phyloP scores from a whole-genome alignment of 129 eudicot genomes.

The Solidago caesia region DNA sequence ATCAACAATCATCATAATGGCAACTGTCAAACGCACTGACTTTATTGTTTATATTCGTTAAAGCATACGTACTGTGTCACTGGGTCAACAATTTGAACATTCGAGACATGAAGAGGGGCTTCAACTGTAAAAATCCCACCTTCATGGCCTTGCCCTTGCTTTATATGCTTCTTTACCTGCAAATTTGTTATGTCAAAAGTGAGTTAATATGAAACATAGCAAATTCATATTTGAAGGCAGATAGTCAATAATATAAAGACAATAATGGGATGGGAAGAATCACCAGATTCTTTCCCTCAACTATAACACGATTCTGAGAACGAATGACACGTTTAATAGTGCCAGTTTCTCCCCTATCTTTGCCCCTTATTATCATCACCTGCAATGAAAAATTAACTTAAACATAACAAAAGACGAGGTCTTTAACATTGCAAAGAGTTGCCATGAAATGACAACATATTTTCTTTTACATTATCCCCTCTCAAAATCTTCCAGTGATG shows the following conservation, averaged over 20 bases:
- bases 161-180: constrained; percentile 95
- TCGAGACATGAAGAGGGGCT: constrained; percentile 97
- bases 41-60: not conserved
- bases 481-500: constrained; percentile 85
- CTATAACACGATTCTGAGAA: constrained; percentile 79
- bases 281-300: constrained; percentile 91
- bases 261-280: constrained; percentile 2
- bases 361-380: constrained; percentile 97
- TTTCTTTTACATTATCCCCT: constrained; percentile 80
- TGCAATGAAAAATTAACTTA: constrained; percentile 19
- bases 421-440: not conserved
- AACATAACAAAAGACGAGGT: not conserved
- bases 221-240: constrained; percentile 1
- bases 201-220: not conserved
- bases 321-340: constrained; percentile 69
- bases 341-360: constrained; percentile 85
- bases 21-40: not conserved
- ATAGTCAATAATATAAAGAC: not conserved
- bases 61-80: constrained; percentile 59
- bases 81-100: constrained; percentile 91
- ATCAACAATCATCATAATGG: constrained; percentile 8
- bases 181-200: constrained; percentile 5
- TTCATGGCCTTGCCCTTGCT: constrained; percentile 99
- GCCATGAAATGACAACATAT: not conserved
- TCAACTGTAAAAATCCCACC: constrained; percentile 96